Evolutionary conservation across 441 rosid genomes (phyloP).

Genomic region (Arabidopsis lyrata): DNA sequence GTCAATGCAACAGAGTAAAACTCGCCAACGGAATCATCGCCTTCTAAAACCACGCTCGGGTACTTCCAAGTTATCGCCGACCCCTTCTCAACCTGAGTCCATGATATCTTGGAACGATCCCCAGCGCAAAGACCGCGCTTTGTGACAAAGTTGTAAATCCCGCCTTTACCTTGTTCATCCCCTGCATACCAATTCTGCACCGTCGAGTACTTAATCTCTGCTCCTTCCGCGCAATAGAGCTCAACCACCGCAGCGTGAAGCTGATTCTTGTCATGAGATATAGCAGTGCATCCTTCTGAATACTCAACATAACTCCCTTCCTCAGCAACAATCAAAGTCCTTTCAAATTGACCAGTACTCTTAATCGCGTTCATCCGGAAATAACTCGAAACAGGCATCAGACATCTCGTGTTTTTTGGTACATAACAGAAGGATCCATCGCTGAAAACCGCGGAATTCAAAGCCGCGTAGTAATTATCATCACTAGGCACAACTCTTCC

Average conservation of each 20-base stretch:
- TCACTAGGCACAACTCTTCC: slow-evolving; percentile 89
- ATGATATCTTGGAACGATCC: slow-evolving; percentile 80
- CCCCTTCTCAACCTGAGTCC: slow-evolving; percentile 98
- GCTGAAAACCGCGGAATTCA: slow-evolving; percentile 91
- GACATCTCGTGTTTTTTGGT: slow-evolving; percentile 85
- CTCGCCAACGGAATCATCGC: slow-evolving; percentile 84
- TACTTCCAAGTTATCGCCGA: slow-evolving; percentile 97
- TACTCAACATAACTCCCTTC: slow-evolving; percentile 93
- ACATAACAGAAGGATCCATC: slow-evolving; percentile 89
- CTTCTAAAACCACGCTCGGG: slow-evolving; percentile 91
- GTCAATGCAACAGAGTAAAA: slow-evolving; percentile 97
- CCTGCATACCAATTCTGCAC: slow-evolving; percentile 99
- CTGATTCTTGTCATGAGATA: slow-evolving; percentile 86
- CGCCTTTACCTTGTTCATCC: slow-evolving; percentile 87
- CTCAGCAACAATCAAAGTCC: slow-evolving; percentile 95
- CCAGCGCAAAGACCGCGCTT: slow-evolving; percentile 93
- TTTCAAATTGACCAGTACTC: slow-evolving; percentile 90
- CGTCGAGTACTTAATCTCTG: slow-evolving; percentile 91
- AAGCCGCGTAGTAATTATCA: slow-evolving; percentile 86
- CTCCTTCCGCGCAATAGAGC: slow-evolving; percentile 77
- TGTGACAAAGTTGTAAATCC: slow-evolving; percentile 91
- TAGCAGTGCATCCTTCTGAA: slow-evolving; percentile 95
- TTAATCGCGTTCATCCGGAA: slow-evolving; percentile 86
- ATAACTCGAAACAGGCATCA: slow-evolving; percentile 91
- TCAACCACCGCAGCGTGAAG: slow-evolving; percentile 98